Percentiles rank a stretch among this genome's conserved stretches.
These are phyloP conservation scores for Colletotrichum sp. DNA, from an alignment of 2,329 filamentous ascomycete genomes.

Conservation along the genomic window DNA sequence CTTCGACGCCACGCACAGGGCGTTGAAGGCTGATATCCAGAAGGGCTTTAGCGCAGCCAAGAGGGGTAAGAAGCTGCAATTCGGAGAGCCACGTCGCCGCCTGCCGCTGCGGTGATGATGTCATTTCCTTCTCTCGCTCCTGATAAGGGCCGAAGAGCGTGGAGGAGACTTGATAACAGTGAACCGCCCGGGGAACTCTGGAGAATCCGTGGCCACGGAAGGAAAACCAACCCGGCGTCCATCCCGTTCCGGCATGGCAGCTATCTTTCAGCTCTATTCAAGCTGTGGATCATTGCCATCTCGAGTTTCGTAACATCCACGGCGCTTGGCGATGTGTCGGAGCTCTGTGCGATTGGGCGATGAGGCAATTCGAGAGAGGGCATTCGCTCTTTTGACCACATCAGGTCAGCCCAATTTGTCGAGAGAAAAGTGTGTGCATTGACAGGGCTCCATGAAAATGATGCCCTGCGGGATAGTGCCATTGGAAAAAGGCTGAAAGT, in stretches of 20 bases:
- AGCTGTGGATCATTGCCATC: constrained; percentile 1
- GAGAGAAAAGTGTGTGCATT: neutral
- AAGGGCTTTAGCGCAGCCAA: neutral
- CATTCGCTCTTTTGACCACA: neutral
- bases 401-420: neutral
- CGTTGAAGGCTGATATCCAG: neutral
- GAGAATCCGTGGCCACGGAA: neutral
- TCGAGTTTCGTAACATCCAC: neutral
- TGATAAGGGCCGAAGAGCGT: neutral
- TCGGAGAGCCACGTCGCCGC: constrained; percentile 3
- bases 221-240: neutral
- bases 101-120: neutral
- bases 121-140: neutral
- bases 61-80: neutral
- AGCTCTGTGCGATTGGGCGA: neutral
- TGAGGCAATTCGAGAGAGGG: neutral
- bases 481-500: neutral
- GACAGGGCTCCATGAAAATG: neutral
- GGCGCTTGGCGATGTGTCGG: neutral
- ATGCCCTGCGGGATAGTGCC: neutral
- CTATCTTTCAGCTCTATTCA: neutral
- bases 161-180: neutral
- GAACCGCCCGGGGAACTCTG: neutral
- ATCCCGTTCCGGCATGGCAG: neutral
- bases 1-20: constrained; percentile 4